phyloP scores from a whole-genome alignment of 2,329 filamentous ascomycete species.

The Cladosporium cucumerinum region DNA sequence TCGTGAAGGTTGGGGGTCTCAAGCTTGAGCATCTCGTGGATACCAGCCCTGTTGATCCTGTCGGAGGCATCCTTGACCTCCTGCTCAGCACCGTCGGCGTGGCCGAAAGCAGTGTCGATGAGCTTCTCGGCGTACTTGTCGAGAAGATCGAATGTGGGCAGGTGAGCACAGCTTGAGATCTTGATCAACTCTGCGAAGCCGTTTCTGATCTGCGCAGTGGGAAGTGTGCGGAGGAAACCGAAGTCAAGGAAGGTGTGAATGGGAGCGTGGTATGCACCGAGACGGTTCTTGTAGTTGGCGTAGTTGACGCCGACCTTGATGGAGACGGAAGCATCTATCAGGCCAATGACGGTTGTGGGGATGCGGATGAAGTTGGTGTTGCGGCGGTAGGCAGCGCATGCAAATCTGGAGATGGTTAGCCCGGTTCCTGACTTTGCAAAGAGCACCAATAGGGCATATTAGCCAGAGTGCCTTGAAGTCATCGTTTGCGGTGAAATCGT shows the following conservation, averaged over 20 bases:
- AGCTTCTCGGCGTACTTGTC: slow-evolving; percentile 67
- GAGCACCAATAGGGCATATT: slow-evolving; percentile 33
- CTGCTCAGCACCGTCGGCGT: slow-evolving; percentile 52
- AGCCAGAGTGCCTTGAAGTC: slow-evolving; percentile 51
- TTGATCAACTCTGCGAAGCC: slow-evolving; percentile 74
- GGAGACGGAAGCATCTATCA: slow-evolving; percentile 71
- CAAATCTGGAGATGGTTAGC: slow-evolving; percentile 51
- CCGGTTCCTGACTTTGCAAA: slow-evolving; percentile 18
- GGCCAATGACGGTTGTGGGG: slow-evolving; percentile 70
- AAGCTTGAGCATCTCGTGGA: slow-evolving; percentile 69
- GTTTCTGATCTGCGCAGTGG: slow-evolving; percentile 66
- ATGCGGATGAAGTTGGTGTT: slow-evolving; percentile 73
- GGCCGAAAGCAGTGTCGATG: slow-evolving; percentile 63
- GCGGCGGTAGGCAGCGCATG: slow-evolving; percentile 67
- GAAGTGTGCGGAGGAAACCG: slow-evolving; percentile 65
- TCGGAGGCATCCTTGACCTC: slow-evolving; percentile 62
- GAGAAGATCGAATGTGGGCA: slow-evolving; percentile 63
- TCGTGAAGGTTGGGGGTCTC: slow-evolving; percentile 72
- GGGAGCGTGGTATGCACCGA: slow-evolving; percentile 70
- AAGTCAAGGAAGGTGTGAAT: slow-evolving; percentile 72
- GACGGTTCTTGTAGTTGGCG: slow-evolving; percentile 70
- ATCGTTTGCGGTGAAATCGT: slow-evolving; percentile 39
- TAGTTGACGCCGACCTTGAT: slow-evolving; percentile 80
- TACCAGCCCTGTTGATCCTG: slow-evolving; percentile 65
- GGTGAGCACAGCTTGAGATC: slow-evolving; percentile 68